Evolutionary conservation across 1,284 basidiomycete species (phyloP), one percentile per base, ranked within the genome.

Genomic region (Cryptococcus sp.): DNA sequence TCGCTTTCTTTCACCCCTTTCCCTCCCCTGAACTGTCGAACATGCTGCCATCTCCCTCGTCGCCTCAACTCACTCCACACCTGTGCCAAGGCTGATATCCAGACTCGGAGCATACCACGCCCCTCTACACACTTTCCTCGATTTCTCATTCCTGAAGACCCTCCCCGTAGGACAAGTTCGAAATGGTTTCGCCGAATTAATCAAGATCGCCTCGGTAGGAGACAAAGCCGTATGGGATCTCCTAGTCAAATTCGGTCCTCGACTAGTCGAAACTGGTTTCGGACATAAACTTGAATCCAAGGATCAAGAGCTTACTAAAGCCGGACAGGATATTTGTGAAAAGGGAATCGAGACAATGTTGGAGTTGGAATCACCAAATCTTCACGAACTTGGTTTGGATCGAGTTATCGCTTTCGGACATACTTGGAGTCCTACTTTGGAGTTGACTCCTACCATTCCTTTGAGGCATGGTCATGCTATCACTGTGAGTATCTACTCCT

Each of bases 381-480:
- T 78, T 53, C 77, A 78, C 70, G 76, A 78, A 62, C 74, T 78
- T 46, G 71, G 73, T 42, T 67, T 78, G n/a, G 76, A 78, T 69
- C 71, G 76, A 52, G 76, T 78, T 43, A 78, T 78, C 52, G 77
- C 77, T 45, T 75, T 73, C 61, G 77, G 76, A 21, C 76, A 77
- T 62, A 76, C 74, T 48, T 76, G 76, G 68, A 76, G 72, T 16
- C 76, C 77, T 21, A 77, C 75, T 0, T 68, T 77, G 41, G 76
- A 78, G 58, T 58, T 76, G 34, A 67, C 66, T 31, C 72, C 73
- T n/a, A 56, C 59, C 21, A 66, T 74, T 24, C 73, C 73, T 14
- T 64, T 75, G 9, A 57, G 72, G 39, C 72, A 77, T 62, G 76
- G 76, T 18, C 75, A 77, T 59, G 74, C 75, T 49, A 75, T 77